Base-by-base conservation (phyloP, 2,329 filamentous ascomycete species). In the Aspergillus novoparasiticus region DNA sequence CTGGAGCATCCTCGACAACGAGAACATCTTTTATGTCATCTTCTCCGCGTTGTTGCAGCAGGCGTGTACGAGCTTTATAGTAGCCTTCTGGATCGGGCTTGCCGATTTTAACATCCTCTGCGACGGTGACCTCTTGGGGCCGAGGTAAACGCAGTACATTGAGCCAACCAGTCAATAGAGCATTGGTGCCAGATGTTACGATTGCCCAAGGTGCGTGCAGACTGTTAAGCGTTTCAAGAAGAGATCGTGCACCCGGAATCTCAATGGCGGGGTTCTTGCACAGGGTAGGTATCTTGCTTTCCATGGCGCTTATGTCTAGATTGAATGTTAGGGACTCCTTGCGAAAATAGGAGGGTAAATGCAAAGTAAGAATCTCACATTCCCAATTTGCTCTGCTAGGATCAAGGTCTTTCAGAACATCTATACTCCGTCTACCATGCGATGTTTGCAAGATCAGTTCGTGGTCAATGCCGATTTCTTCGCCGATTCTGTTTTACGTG, bases 81-180 rank as follows among this genome's bases (percentile, higher is more conserved):
- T 58, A 62, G 8, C 60, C 60, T 19, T 62, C 60, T 8, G 60
- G 60, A 39, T 62, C 55, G 5, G 60, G 55, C 28, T 62, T 62
- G 21, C 60, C 60, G 3, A 46, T 4, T 9, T 36, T 54, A 3
- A 62, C 60, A 62, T 62, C 60, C 12, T 62, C 60, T 10, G 60
- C 60, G 1, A 53, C 48, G 6, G 46, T 62, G 16, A 53, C 48
- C 23, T 58, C 48, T 9, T 46, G 48, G n/a, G 55, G 46, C 19
- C 46, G 60, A n/a, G 60, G 60, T 21, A 62, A 41, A 5, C 48
- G 36, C 12, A 62, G 48, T 2, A 58, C 48, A 6, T 51, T 54
- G 23, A 62, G 53, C 60, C 60, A 62, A 1, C 46, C 55, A 21
- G 39, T 45, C 3, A 62, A 19, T 1, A 58, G 14, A 19, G 55